Evolutionary conservation across 768 basidiomycete species (phyloP).

Genomic region (Coprinellus micaceus): DNA sequence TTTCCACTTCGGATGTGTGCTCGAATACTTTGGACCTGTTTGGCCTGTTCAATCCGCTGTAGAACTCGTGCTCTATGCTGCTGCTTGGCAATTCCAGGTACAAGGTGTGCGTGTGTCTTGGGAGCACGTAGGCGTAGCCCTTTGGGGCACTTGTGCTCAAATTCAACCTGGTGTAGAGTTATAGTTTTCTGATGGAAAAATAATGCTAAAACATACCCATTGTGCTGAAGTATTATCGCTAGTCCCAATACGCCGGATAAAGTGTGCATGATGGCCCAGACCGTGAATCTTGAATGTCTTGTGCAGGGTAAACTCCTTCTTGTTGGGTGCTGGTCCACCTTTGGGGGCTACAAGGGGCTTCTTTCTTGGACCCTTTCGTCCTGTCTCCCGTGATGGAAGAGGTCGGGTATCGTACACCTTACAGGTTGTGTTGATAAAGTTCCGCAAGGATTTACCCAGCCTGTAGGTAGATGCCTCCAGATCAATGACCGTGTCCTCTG

Average conservation of each 20-base stretch:
- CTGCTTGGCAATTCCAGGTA: not conserved
- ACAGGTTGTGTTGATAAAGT: constrained; percentile 22
- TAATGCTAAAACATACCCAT: constrained; percentile 13
- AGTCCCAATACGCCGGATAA: constrained; percentile 12
- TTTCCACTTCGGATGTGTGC: not conserved
- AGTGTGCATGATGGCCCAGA: constrained; percentile 15
- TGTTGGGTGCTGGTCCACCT: not conserved
- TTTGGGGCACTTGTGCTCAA: not conserved
- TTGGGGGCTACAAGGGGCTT: constrained; percentile 16
- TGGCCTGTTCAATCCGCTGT: not conserved
- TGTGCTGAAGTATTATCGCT: constrained; percentile 13
- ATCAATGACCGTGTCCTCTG: constrained; percentile 13
- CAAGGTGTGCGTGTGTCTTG: constrained; percentile 28
- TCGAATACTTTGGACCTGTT: not conserved
- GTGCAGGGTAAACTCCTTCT: constrained; percentile 16
- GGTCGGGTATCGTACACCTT: constrained; percentile 23
- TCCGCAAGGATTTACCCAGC: constrained; percentile 20
- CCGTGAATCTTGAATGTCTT: constrained; percentile 20
- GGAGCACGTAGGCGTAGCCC: constrained; percentile 30
- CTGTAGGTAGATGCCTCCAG: constrained; percentile 16
- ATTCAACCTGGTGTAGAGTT: not conserved
- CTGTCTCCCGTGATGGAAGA: constrained; percentile 13
- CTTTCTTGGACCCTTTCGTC: constrained; percentile 20
- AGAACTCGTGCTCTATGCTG: not conserved
- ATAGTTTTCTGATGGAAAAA: too few species aligned